These are phyloP conservation scores for Sideroxylon spinosum DNA, from an alignment of 179 eudicot species.

Conservation along the genomic window DNA sequence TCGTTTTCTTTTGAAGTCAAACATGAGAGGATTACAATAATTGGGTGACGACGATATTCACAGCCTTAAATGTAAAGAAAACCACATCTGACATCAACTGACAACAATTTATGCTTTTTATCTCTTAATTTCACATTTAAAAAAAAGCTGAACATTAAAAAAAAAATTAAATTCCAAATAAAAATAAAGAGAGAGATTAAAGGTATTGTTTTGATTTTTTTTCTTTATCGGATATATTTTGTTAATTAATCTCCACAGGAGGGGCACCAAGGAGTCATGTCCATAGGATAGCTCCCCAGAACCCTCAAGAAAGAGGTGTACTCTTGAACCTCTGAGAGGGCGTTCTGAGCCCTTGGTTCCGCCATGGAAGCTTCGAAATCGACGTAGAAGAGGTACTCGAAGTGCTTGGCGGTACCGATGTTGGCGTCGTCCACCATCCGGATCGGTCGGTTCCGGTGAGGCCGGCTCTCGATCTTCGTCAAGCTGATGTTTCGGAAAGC, in stretches of 20 bases:
- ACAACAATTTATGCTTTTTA: too few species aligned
- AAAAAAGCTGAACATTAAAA: neutral
- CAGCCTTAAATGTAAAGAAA: too few species aligned
- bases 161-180: neutral
- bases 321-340: slow-evolving; percentile 60
- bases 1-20: too few species aligned
- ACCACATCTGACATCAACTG: too few species aligned
- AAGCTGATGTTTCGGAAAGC: slow-evolving; percentile 63
- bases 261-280: slow-evolving; percentile 43
- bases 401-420: slow-evolving; percentile 58
- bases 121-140: too few species aligned
- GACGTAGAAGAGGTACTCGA: slow-evolving; percentile 60
- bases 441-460: slow-evolving; percentile 56
- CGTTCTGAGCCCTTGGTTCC: slow-evolving; percentile 55
- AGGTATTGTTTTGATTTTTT: neutral
- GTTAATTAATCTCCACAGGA: slow-evolving; percentile 16
- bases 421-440: slow-evolving; percentile 52
- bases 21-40: too few species aligned
- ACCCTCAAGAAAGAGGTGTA: slow-evolving; percentile 58
- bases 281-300: slow-evolving; percentile 72
- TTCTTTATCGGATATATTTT: too few species aligned
- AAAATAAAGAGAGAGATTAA: neutral
- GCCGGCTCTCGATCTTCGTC: slow-evolving; percentile 68
- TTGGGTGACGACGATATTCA: too few species aligned
- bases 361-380: slow-evolving; percentile 70